phyloP scores from a whole-genome alignment of 768 basidiomycete species.

The Neoboletus brunneissimus region DNA sequence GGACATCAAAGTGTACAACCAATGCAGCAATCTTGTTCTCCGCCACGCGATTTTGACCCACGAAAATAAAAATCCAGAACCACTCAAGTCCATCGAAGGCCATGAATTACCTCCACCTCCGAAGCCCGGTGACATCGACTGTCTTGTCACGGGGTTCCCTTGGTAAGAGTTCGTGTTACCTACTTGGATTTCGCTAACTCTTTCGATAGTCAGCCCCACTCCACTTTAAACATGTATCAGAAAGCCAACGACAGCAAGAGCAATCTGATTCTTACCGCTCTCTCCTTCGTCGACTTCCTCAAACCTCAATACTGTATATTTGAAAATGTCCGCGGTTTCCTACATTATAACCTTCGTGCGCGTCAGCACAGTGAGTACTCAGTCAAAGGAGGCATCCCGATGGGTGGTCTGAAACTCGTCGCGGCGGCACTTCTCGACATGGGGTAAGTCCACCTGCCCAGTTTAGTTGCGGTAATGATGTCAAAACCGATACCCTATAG shows the following conservation, averaged over 20 bases:
- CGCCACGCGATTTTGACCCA: constrained; percentile 53
- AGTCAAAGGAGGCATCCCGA: constrained; percentile 63
- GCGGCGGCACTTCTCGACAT: constrained; percentile 59
- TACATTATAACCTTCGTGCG: constrained; percentile 39
- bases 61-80: constrained; percentile 39
- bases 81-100: constrained; percentile 39
- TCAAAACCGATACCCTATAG: constrained; percentile 20
- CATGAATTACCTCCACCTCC: constrained; percentile 45
- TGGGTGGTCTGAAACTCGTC: constrained; percentile 73
- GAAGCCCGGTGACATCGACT: constrained; percentile 52
- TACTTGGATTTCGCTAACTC: constrained; percentile 1
- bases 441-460: constrained; percentile 42
- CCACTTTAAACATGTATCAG: constrained; percentile 66
- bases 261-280: constrained; percentile 60
- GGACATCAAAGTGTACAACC: constrained; percentile 57
- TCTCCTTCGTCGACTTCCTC: constrained; percentile 44
- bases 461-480: neutral
- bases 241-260: constrained; percentile 66
- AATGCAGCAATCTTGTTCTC: constrained; percentile 66
- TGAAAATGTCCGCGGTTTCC: constrained; percentile 49
- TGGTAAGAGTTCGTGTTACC: constrained; percentile 44
- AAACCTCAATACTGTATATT: constrained; percentile 44
- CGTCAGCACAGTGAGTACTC: constrained; percentile 38
- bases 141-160: constrained; percentile 70
- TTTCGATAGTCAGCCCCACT: constrained; percentile 68